These are phyloP conservation scores for Leccinum obscurum DNA, from an alignment of 768 basidiomycete genomes.

Conservation along the genomic window DNA sequence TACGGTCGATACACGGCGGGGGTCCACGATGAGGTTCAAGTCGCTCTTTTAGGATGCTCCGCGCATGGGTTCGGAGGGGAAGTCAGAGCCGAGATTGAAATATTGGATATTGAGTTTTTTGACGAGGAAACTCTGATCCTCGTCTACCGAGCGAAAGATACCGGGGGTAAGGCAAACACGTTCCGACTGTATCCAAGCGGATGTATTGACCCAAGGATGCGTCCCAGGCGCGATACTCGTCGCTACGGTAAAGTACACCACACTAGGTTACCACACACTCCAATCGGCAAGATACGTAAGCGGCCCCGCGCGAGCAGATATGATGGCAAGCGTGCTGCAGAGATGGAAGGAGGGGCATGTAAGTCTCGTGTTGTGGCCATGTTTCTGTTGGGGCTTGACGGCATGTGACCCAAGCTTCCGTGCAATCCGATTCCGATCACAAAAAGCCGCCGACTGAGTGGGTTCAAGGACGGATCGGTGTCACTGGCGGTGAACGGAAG, in stretches of 20 bases:
- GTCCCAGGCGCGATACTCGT: conserved; percentile 53
- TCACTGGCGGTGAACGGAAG: conserved; percentile 74
- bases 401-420: conserved; percentile 46
- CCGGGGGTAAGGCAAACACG: conserved; percentile 44
- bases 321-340: conserved; percentile 58
- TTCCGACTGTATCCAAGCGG: conserved; percentile 18
- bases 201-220: conserved; percentile 35
- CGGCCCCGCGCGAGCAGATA: conserved; percentile 57
- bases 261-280: conserved; percentile 59
- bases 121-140: conserved; percentile 71
- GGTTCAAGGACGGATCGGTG: conserved; percentile 52
- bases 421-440: conserved; percentile 52
- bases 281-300: conserved; percentile 51
- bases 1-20: conserved; percentile 43
- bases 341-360: conserved; percentile 66
- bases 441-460: conserved; percentile 54
- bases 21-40: conserved; percentile 41
- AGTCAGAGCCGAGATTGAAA: conserved; percentile 41
- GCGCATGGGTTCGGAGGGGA: conserved; percentile 35
- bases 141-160: conserved; percentile 53
- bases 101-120: conserved; percentile 75
- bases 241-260: conserved; percentile 62
- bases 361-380: conserved; percentile 38
- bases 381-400: conserved; percentile 34
- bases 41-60: conserved; percentile 53